These are phyloP conservation scores for Babjeviella inositovora DNA, from an alignment of 805 yeast species.

Conservation along the genomic window DNA sequence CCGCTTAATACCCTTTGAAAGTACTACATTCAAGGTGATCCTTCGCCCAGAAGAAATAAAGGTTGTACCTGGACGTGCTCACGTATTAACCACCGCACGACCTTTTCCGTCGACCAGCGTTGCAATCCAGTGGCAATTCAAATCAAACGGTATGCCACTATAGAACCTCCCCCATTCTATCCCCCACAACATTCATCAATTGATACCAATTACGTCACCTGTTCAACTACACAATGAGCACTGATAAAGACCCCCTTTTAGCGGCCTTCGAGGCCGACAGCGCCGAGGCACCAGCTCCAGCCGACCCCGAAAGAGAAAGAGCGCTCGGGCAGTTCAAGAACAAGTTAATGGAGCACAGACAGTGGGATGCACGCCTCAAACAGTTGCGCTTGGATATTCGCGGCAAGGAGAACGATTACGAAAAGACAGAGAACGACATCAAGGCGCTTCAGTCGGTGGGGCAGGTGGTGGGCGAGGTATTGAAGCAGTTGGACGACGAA, in stretches of 20 bases:
- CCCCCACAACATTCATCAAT: too few relatives aligned
- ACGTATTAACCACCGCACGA: too few relatives aligned
- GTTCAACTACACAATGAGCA: conserved; percentile 23
- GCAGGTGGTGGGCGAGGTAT: conserved; percentile 91
- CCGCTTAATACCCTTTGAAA: too few relatives aligned
- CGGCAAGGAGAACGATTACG: conserved; percentile 69
- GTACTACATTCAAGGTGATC: too few relatives aligned
- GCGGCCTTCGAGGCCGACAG: conserved; percentile 37
- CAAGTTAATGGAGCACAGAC: conserved; percentile 82
- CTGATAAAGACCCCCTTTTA: conserved; percentile 65
- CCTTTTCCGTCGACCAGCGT: too few relatives aligned
- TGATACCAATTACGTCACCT: too few relatives aligned
- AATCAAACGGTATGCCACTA: too few relatives aligned
- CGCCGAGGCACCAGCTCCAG: conserved; percentile 12
- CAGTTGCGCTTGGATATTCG: conserved; percentile 71
- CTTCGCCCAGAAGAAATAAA: too few relatives aligned
- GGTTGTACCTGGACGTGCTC: too few relatives aligned
- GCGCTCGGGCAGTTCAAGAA: conserved; percentile 70
- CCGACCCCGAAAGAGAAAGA: conserved; percentile 58
- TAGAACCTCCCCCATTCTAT: too few relatives aligned
- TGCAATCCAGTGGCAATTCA: too few relatives aligned
- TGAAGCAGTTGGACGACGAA: conserved; percentile 90
- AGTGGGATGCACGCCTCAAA: conserved; percentile 85
- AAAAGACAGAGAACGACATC: conserved; percentile 92
- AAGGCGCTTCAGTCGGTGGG: conserved; percentile 96